These are phyloP conservation scores for Lentinula edodes DNA, from an alignment of 768 basidiomycete genomes.

Conservation along the genomic window DNA sequence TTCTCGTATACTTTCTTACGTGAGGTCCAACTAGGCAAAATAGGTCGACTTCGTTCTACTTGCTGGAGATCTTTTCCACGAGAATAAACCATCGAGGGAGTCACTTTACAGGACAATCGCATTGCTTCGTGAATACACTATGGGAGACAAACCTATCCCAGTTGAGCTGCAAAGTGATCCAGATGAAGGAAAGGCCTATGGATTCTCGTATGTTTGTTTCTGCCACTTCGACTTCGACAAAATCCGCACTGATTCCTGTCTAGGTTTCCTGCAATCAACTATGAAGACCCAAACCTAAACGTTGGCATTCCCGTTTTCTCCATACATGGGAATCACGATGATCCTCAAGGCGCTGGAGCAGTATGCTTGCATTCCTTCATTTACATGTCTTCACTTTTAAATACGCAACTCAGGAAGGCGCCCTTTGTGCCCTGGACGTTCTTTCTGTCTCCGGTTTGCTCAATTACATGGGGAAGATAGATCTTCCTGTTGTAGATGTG, in stretches of 20 bases:
- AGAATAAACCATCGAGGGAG: conserved; percentile 91
- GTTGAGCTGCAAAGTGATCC: conserved; percentile 92
- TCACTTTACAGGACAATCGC: conserved; percentile 87
- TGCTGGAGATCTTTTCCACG: conserved; percentile 96
- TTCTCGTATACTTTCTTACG: background rate
- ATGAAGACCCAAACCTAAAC: conserved; percentile 95
- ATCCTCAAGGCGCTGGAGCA: conserved; percentile 92
- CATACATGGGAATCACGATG: conserved; percentile 99
- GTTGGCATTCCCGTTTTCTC: conserved; percentile 97
- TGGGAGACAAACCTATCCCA: conserved; percentile 86
- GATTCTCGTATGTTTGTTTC: conserved; percentile 62
- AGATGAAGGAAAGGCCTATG: conserved; percentile 79
- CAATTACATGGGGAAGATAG: conserved; percentile 98
- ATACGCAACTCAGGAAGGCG: conserved; percentile 67
- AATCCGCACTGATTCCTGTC: background rate
- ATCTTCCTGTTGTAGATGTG: conserved; percentile 71
- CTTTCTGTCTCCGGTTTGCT: conserved; percentile 90
- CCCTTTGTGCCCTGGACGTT: conserved; percentile 90
- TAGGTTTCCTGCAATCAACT: conserved; percentile 95
- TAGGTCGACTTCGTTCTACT: conserved; percentile 95
- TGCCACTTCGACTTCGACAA: background rate
- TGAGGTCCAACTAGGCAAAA: background rate
- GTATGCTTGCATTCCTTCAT: conserved; percentile 39
- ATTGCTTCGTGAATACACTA: conserved; percentile 82
- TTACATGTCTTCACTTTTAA: background rate